Evolutionary conservation across 495 filamentous ascomycete species (phyloP).

Genomic region (Talaromyces nanjingensis): DNA sequence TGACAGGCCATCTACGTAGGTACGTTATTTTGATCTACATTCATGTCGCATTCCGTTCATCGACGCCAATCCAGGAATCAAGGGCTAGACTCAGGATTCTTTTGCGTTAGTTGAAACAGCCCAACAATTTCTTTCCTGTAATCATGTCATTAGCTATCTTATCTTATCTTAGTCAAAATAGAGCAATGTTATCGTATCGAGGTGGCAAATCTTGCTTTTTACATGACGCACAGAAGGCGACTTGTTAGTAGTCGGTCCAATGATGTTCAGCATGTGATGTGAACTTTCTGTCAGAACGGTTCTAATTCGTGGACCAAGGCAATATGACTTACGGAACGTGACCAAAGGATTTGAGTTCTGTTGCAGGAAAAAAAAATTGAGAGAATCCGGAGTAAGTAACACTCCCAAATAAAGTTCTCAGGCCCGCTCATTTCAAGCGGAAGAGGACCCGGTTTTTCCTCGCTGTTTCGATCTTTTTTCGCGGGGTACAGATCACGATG

Average conservation of each 20-base stretch:
- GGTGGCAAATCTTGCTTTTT: not conserved
- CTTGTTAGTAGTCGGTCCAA: not conserved
- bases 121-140: not conserved
- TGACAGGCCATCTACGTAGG: not conserved
- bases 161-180: not conserved
- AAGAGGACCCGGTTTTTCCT: slow-evolving; percentile 5
- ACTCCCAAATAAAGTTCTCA: not conserved
- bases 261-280: not conserved
- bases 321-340: not conserved
- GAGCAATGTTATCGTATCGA: not conserved
- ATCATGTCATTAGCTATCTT: not conserved
- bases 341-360: not conserved
- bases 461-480: not conserved
- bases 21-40: not conserved
- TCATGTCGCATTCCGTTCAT: not conserved
- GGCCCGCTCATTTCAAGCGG: not conserved
- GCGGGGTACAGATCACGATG: slow-evolving; percentile 4
- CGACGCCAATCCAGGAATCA: not conserved
- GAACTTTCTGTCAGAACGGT: not conserved
- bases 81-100: not conserved
- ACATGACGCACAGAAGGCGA: not conserved
- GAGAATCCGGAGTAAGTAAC: not conserved
- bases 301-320: slow-evolving; percentile 1
- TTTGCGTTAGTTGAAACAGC: not conserved
- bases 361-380: not conserved